Conservation (phyloP, 805 yeast species). For the Vanderwaltozyma tropicalis region DNA sequence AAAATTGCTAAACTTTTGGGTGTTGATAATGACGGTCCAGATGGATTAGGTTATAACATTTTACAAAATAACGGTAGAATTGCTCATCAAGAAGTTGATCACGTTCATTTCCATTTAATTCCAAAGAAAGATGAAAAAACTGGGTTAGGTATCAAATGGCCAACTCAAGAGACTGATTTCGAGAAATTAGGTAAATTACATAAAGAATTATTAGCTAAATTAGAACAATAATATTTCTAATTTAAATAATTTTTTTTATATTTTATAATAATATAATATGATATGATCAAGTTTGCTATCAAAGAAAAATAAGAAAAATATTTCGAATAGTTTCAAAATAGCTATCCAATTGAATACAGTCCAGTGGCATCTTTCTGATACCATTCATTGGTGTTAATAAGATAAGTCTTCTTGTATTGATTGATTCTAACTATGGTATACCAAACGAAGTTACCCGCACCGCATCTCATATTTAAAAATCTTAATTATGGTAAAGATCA, state of each 20-base stretch:
- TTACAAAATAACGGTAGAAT: conserved; percentile 89
- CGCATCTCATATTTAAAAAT: too few relatives aligned
- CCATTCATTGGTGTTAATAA: too few relatives aligned
- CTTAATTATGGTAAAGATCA: background rate
- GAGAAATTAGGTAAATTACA: conserved; percentile 60
- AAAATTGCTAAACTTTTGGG: conserved; percentile 67
- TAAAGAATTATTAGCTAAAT: conserved; percentile 42
- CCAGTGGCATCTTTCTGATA: too few relatives aligned
- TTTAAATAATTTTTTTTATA: background rate
- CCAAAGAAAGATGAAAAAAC: conserved; percentile 68
- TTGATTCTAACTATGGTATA: too few relatives aligned
- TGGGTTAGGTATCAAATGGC: conserved; percentile 91
- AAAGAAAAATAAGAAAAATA: too few relatives aligned
- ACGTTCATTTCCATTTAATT: conserved; percentile 92
- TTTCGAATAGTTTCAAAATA: too few relatives aligned
- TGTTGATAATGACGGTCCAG: conserved; percentile 50
- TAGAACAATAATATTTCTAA: conserved; percentile 14
- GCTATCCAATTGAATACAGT: too few relatives aligned
- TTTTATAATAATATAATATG: too few relatives aligned
- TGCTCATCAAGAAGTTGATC: conserved; percentile 93
- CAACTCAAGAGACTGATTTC: conserved; percentile 71
- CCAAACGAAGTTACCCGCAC: too few relatives aligned
- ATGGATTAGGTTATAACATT: conserved; percentile 65
- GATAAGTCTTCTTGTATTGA: too few relatives aligned
- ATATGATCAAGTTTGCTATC: too few relatives aligned